Percentiles rank a stretch among this genome's conserved stretches.
Conservation (phyloP, 306 rosid genomes). For the Carpinus fangiana region DNA sequence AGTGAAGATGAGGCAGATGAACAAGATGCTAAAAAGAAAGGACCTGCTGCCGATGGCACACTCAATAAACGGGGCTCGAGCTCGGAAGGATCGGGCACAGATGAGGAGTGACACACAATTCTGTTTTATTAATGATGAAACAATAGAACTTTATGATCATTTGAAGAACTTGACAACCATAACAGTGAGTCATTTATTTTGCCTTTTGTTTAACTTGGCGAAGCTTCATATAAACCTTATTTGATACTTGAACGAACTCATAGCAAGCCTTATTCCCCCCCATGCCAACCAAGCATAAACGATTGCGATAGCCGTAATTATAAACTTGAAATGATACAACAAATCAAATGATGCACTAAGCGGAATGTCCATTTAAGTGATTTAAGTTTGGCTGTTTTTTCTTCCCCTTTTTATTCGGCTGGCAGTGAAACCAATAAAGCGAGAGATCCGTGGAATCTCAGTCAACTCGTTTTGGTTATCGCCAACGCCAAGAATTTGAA, state of each 20-base stretch:
- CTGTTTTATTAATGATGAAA: constrained; percentile 7
- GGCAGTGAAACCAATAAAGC: not conserved
- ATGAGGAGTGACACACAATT: constrained; percentile 36
- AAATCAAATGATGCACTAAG: not conserved
- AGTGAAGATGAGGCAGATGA: constrained; percentile 60
- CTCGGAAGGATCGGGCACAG: constrained; percentile 46
- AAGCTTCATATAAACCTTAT: not conserved
- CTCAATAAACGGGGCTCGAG: constrained; percentile 21
- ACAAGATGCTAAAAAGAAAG: constrained; percentile 39
- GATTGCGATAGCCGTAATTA: not conserved
- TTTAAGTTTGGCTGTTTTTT: not conserved
- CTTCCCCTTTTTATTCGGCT: too few relatives aligned
- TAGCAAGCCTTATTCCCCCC: too few relatives aligned
- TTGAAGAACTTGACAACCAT: constrained; percentile 26
- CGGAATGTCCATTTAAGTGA: not conserved
- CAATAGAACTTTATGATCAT: constrained; percentile 12
- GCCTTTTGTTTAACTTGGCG: not conserved
- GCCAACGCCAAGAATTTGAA: too few relatives aligned
- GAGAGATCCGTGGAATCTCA: too few relatives aligned
- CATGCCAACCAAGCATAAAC: not conserved
- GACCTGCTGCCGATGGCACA: constrained; percentile 46
- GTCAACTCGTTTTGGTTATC: too few relatives aligned
- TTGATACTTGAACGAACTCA: not conserved
- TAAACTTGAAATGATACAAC: not conserved
- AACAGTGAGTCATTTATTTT: constrained; percentile 6